Base-by-base conservation (phyloP, 1,284 basidiomycete species). In the Cutaneotrichosporon daszewskae region DNA sequence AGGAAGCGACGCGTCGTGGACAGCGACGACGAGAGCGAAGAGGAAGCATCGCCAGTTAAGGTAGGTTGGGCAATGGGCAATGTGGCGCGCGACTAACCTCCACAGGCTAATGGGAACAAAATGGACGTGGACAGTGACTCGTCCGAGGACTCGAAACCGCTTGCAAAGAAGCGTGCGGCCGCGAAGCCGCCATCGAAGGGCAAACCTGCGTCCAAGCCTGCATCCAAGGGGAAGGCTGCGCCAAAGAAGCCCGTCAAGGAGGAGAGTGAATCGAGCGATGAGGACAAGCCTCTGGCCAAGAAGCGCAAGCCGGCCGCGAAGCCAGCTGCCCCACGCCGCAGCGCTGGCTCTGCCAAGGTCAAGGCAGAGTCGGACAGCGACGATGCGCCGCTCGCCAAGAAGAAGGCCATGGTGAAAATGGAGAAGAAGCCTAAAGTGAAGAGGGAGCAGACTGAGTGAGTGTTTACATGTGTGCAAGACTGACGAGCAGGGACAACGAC, bases 131-230 rank as follows among this genome's bases (percentile, higher is more conserved):
- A 40, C n/a, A 27, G 47, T 8, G 54, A 53, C 37, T 41, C 41
- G 11, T 56, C 57, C 11, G 53, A 84, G 69, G 82, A 85, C 60
- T 82, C 85, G 62, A 74, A 75, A 58, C 79, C 82, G 11, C 75
- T 84, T 32, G 77, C 75, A n/a, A 71, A 68, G 44, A 72, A 74
- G 50, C 37, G 40, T 68, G 14, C 73, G 73, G 46, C 72, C 82
- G 83, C 19, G 13, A 42, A 45, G 40, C 43, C 41, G 3, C 36
- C 37, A 20, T 29, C 49, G 18, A 47, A 41, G 32, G 36, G 45
- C 40, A 53, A 51, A 31, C 59, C 58, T 14, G 77, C 74, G 51
- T 71, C 73, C 23, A 65, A 63, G 36, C 53, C 48, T 10, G 55
- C 56, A 39, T 40, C 43, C 39, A 40, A 48, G 18, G 40, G 37